Conservation (phyloP, 1,139 yeast species). For the Hansenula sp. region DNA sequence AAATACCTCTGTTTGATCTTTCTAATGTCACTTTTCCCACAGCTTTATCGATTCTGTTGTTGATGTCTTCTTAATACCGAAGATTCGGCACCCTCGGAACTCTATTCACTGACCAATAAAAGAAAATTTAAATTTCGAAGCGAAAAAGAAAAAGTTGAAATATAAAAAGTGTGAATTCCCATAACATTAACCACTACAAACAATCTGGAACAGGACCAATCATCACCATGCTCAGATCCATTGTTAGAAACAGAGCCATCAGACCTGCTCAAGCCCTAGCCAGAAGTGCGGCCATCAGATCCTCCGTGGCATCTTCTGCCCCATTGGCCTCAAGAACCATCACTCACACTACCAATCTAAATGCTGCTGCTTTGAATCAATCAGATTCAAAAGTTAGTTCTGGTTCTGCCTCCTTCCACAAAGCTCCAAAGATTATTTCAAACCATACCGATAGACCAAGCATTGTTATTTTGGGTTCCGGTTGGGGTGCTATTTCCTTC, state of each 20-base stretch:
- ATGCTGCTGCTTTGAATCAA: slow-evolving; percentile 1
- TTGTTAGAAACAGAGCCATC: not conserved
- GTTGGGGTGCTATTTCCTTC: slow-evolving; percentile 90
- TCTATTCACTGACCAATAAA: not conserved
- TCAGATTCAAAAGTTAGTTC: slow-evolving; percentile 16
- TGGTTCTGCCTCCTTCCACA: slow-evolving; percentile 36
- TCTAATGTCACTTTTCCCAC: too few relatives aligned
- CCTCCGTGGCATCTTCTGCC: not conserved
- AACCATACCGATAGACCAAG: slow-evolving; percentile 29
- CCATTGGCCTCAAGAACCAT: not conserved
- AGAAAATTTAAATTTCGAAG: not conserved
- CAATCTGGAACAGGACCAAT: not conserved
- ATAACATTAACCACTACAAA: not conserved
- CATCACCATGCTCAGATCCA: not conserved
- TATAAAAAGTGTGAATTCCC: not conserved
- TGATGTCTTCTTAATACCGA: not conserved
- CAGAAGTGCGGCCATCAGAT: not conserved
- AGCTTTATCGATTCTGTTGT: too few relatives aligned
- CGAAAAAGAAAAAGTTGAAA: not conserved
- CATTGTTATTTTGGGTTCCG: slow-evolving; percentile 81
- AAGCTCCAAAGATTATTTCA: slow-evolving; percentile 30
- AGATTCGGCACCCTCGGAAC: not conserved
- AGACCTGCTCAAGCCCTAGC: not conserved
- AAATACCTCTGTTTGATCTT: too few relatives aligned
- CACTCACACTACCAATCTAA: not conserved